Base-by-base conservation (phyloP, 2,329 filamentous ascomycete genomes). In the Penicillium sp. region DNA sequence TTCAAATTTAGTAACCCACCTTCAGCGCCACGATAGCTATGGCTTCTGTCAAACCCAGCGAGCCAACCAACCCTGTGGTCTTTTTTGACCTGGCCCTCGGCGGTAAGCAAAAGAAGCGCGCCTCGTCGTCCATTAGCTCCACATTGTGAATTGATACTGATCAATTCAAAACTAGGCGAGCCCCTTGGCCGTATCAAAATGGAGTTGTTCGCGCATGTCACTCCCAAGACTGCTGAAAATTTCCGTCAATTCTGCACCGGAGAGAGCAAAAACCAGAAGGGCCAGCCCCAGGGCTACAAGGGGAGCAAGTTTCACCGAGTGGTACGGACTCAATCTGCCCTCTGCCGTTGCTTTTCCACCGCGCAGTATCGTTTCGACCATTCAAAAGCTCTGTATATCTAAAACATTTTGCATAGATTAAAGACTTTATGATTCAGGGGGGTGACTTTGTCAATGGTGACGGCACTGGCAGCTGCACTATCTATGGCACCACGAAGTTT, bases 181-280 rank as follows among this genome's bases (percentile, higher is more conserved):
- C 84, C 88, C 3, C 80, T 95, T 12, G 90, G 90, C 54, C 84
- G 90, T 49, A 83, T 95, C 63, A 90, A 87, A 57, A 90, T 95
- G 68, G 88, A 96, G 71, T 82, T 98, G 52, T 96, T 93, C 76
- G 83, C 84, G 52, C 80, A 95, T 70, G 77, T 86, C 24, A 86
- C 89, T 0, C 90, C 90, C 54, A 85, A 84, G 62, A 97, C 93
- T 7, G 88, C 90, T 28, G 93, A 97, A 71, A 97, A 97, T 75
- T 97, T 98, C 69, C 87, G 90, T 40, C 89, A 94, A 66, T 95
- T 95, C 73, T 96, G 90, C 73, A 97, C 91, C 0, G 93, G 93
- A 60, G 91, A 97, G 75, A 84, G 80, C 57, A 95, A 90, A 73
- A 87, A 87, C 64, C 70, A 80, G 43, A 79, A 82, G 8, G 88